A percentile compares a stretch with the other conserved stretches of the same genome.
These are phyloP conservation scores for Solanum rostratum DNA, from an alignment of 257 asterid genomes.

Conservation along the genomic window DNA sequence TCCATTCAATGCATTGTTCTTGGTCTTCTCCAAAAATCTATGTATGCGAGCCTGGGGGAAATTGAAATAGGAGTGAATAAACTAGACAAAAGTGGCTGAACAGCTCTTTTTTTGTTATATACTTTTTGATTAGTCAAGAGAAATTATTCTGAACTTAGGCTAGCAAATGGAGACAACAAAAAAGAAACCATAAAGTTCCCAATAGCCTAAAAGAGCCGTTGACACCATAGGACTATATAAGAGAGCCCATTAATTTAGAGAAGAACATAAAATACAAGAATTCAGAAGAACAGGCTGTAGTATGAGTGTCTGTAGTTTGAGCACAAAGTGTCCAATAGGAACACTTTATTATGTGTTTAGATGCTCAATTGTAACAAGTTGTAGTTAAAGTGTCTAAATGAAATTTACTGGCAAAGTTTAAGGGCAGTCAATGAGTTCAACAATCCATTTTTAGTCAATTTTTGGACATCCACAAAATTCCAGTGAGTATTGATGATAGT, in stretches of 20 bases:
- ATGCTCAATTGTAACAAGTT: not conserved
- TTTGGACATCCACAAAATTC: not conserved
- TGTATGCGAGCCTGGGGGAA: constrained; percentile 68
- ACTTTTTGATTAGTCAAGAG: not conserved
- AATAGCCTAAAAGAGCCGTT: not conserved
- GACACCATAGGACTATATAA: not conserved
- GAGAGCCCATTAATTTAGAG: not conserved
- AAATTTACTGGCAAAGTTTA: not conserved
- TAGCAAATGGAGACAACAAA: not conserved
- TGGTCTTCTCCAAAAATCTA: constrained; percentile 57
- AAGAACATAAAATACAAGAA: not conserved
- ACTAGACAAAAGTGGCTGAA: not conserved
- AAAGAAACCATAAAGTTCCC: not conserved
- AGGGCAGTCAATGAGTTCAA: not conserved
- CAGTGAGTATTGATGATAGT: not conserved
- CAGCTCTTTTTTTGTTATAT: not conserved
- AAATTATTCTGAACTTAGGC: not conserved
- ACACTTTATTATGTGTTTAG: not conserved
- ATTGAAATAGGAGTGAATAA: constrained; percentile 9
- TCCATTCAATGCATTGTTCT: constrained; percentile 61
- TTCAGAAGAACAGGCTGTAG: not conserved
- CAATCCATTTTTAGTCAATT: not conserved
- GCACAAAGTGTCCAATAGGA: not conserved
- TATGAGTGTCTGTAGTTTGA: not conserved
- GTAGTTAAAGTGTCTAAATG: not conserved